Evolutionary conservation across 768 basidiomycete species (phyloP).

Genomic region (Dentipellis fragilis): DNA sequence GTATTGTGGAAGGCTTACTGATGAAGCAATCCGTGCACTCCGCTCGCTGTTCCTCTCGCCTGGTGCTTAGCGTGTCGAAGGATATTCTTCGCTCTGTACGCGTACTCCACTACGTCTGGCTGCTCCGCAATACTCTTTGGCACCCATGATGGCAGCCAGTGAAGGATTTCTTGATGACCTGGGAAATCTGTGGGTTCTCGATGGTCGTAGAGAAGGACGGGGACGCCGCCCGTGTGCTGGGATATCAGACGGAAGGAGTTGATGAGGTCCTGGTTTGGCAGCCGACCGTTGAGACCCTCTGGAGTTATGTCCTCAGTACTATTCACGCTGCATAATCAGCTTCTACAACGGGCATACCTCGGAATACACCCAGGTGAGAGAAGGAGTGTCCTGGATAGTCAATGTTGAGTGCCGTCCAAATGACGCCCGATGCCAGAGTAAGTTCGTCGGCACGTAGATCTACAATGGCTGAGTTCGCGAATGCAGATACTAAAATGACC

Average conservation of each 20-base stretch:
- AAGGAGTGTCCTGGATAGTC: constrained; percentile 98
- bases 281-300: constrained; percentile 93
- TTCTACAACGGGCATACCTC: constrained; percentile 42
- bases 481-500: not conserved
- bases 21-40: constrained; percentile 85
- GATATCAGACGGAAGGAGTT: constrained; percentile 74
- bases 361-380: constrained; percentile 90
- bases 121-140: constrained; percentile 34
- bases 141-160: constrained; percentile 33
- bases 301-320: constrained; percentile 2
- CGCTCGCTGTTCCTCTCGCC: constrained; percentile 72
- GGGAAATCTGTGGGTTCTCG: constrained; percentile 38
- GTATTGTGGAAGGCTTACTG: constrained; percentile 36
- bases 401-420: constrained; percentile 91
- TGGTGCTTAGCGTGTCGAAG: constrained; percentile 64
- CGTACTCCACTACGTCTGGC: constrained; percentile 38
- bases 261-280: constrained; percentile 92
- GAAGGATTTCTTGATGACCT: constrained; percentile 17
- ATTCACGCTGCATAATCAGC: not conserved
- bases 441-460: constrained; percentile 61
- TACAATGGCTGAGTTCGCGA: constrained; percentile 18
- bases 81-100: constrained; percentile 55
- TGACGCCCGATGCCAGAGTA: constrained; percentile 65
- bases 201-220: constrained; percentile 76
- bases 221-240: constrained; percentile 62